These are phyloP conservation scores for Myriangium duriaei DNA, from an alignment of 2,329 filamentous ascomycete genomes.

Conservation along the genomic window DNA sequence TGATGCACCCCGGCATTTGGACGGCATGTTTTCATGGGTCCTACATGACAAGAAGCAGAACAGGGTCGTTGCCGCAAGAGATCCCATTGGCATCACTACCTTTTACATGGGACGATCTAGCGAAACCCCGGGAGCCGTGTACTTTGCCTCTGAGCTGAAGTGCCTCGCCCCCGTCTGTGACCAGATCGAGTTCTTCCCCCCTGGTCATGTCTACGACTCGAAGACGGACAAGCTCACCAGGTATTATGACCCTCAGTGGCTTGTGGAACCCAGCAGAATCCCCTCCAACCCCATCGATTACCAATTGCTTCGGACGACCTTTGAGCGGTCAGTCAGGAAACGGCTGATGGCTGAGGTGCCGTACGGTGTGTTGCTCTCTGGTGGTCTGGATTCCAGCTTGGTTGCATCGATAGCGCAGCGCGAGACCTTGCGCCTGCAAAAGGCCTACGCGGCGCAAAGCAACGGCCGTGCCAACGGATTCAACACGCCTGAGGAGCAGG, in stretches of 20 bases:
- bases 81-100: conserved; percentile 93
- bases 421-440: conserved; percentile 67
- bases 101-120: conserved; percentile 91
- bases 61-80: conserved; percentile 82
- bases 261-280: conserved; percentile 66
- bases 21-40: conserved; percentile 99
- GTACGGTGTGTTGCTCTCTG: conserved; percentile 89
- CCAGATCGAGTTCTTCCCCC: conserved; percentile 86
- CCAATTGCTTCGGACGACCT: conserved; percentile 63
- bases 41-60: conserved; percentile 92
- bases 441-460: conserved; percentile 25
- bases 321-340: conserved; percentile 90
- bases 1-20: conserved; percentile 83
- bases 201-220: conserved; percentile 92
- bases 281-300: conserved; percentile 73
- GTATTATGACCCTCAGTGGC: conserved; percentile 86
- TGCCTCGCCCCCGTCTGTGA: conserved; percentile 88
- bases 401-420: conserved; percentile 92
- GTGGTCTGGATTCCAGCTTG: conserved; percentile 88
- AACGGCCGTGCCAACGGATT: conserved; percentile 36
- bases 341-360: conserved; percentile 97
- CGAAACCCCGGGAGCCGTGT: conserved; percentile 68
- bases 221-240: conserved; percentile 71
- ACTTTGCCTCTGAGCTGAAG: conserved; percentile 96
- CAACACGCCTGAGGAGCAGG: conserved; percentile 41